phyloP scores from a whole-genome alignment of 495 filamentous ascomycete species.

The Penicillium verhagenii region DNA sequence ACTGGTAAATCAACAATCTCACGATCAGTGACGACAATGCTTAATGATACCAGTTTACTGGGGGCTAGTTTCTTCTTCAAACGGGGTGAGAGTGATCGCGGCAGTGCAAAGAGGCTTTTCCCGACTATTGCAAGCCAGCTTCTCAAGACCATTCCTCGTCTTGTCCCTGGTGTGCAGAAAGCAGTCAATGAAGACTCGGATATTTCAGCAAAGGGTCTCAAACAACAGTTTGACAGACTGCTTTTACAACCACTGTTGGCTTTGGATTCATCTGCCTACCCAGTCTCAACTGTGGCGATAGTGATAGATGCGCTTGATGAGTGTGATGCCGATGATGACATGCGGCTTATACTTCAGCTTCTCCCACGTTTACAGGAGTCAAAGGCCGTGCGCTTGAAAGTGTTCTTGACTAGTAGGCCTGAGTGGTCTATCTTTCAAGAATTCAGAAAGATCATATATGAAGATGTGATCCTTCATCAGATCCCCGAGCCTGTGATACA shows the following conservation, averaged over 20 bases:
- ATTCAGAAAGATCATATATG: neutral
- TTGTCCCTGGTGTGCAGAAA: conserved; percentile 28
- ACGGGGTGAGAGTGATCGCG: conserved; percentile 41
- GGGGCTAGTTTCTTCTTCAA: conserved; percentile 42
- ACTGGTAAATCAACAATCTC: no score
- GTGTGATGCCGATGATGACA: conserved; percentile 27
- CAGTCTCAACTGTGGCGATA: conserved; percentile 20
- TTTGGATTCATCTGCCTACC: neutral
- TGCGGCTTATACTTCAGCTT: conserved; percentile 14
- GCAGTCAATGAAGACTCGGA: conserved; percentile 34
- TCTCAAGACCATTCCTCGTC: conserved; percentile 14
- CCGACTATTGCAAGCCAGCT: conserved; percentile 47
- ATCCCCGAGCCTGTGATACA: neutral
- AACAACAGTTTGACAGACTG: conserved; percentile 35
- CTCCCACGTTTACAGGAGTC: neutral
- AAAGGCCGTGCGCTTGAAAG: conserved; percentile 11
- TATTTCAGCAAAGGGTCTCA: conserved; percentile 27
- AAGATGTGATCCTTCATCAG: neutral
- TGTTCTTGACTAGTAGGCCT: conserved; percentile 36
- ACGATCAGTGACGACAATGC: no score
- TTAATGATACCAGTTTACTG: no score
- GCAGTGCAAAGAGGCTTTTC: conserved; percentile 37
- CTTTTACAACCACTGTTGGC: conserved; percentile 38
- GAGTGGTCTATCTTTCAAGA: neutral
- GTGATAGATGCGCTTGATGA: conserved; percentile 57